Percentiles rank a stretch among this genome's conserved stretches.
phyloP scores from a whole-genome alignment of 2,329 filamentous ascomycete species.

The Beauveria australis region DNA sequence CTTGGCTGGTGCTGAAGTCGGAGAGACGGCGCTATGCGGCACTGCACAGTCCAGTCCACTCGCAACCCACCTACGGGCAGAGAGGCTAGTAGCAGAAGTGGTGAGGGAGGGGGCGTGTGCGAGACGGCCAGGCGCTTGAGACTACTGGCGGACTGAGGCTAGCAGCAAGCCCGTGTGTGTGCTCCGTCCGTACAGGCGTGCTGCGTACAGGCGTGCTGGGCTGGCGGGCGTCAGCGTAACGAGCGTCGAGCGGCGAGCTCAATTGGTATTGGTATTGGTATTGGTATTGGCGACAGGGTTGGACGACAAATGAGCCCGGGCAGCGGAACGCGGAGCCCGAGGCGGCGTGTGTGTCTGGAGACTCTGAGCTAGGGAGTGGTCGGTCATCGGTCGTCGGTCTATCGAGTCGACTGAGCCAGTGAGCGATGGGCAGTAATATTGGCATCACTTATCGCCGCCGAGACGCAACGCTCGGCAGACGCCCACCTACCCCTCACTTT shows the following conservation, averaged over 20 bases:
- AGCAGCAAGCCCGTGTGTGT: no score
- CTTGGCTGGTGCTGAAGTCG: not conserved
- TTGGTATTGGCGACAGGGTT: conserved; percentile 2
- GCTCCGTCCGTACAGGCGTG: not conserved
- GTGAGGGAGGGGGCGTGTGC: conserved; percentile 4
- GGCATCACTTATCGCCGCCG: not conserved
- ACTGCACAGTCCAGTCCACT: not conserved
- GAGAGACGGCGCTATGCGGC: conserved; percentile 4
- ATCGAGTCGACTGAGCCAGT: not conserved
- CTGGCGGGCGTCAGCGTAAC: not conserved
- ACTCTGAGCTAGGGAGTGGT: no score
- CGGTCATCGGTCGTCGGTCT: not conserved
- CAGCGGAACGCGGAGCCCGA: not conserved
- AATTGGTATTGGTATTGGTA: not conserved
- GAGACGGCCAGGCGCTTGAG: conserved; percentile 1
- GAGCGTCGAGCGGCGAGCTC: not conserved
- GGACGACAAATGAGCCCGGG: not conserved
- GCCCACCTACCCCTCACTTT: not conserved
- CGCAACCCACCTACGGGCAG: conserved; percentile 1
- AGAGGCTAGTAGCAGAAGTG: not conserved
- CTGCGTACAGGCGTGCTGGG: not conserved
- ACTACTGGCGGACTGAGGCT: not conserved
- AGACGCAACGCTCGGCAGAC: not conserved
- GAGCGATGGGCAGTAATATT: not conserved
- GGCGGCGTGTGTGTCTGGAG: not conserved